Base-by-base conservation (phyloP, 2,329 filamentous ascomycete species). In the Scleromitrula shiraiana region DNA sequence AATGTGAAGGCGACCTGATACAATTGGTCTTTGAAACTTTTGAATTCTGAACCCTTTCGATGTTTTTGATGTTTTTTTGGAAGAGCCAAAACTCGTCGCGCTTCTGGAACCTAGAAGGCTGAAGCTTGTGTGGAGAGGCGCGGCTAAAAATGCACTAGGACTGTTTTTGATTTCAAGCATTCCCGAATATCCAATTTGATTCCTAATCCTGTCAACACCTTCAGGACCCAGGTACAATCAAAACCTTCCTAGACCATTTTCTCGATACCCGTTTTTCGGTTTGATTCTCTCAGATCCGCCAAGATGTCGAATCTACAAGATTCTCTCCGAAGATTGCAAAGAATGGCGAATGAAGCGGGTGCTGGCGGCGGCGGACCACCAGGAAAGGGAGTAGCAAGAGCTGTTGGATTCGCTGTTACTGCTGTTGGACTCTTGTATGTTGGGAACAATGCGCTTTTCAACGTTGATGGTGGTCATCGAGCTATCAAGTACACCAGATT, bases 401-500 rank as follows among this genome's bases (percentile, higher is more conserved):
- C 77, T 55, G 64, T 76, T 54, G 76, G 69, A 50, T 70, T 70
- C 43, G 61, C 80, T 48, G 58, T 81, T 32, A 57, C 80, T 29
- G 67, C 82, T 22, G 73, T 72, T 56, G 74, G 76, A 56, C 72
- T 74, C 53, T 67, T 71, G 52, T 66, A 77, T 54, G 57, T 79
- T 43, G 70, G 75, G 56, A 77, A 82, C 58, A 62, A 65, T 65
- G 76, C 80, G 37, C 72, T 84, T 5, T 84, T 84, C 73, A 84
- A 84, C 72, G 93, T 98, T 62, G 93, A 98, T 65, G 93, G 93
- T 83, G 93, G 93, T 72, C 93, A 97, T 70, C 84, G 93, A 65
- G 93, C 93, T 57, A 98, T 98, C 78, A 98, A 98, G 71, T 98
- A 98, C 74, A 89, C 85, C 61, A 84, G 90, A 67, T 63, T 95